phyloP scores from a whole-genome alignment of 768 basidiomycete genomes.

The Mrakia hoshinonis region DNA sequence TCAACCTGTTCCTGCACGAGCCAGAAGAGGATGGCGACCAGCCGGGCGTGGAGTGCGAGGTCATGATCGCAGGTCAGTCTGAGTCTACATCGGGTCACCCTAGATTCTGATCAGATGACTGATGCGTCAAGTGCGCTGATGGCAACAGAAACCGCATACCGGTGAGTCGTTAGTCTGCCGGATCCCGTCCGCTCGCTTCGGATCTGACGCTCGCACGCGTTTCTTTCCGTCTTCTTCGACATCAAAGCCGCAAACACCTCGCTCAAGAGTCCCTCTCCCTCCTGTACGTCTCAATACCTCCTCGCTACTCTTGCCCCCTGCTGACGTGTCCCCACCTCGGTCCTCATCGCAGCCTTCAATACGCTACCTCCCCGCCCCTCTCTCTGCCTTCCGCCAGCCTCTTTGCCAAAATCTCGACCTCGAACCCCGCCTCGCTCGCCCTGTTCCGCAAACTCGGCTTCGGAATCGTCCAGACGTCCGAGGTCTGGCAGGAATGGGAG shows the following conservation, averaged over 20 bases:
- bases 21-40: constrained; percentile 39
- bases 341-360: constrained; percentile 57
- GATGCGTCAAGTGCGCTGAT: not conserved
- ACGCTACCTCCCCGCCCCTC: constrained; percentile 44
- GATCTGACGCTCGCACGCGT: not conserved
- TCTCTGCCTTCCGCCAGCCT: constrained; percentile 47
- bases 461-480: constrained; percentile 53
- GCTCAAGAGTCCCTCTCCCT: constrained; percentile 30
- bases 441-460: constrained; percentile 76
- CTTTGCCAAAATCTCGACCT: constrained; percentile 61
- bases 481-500: constrained; percentile 76
- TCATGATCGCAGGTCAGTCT: constrained; percentile 74
- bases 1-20: constrained; percentile 68
- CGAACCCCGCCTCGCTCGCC: constrained; percentile 59
- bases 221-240: not conserved
- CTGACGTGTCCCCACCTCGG: constrained; percentile 55
- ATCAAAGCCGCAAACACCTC: constrained; percentile 54
- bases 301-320: not conserved
- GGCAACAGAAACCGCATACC: not conserved
- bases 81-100: not conserved
- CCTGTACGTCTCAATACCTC: constrained; percentile 21
- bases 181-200: not conserved
- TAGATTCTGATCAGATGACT: not conserved
- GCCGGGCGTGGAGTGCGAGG: constrained; percentile 71
- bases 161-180: not conserved